Percentiles rank a stretch among this genome's conserved stretches.
phyloP scores from a whole-genome alignment of 345 rosid genomes.

The Fremontodendron californicum region DNA sequence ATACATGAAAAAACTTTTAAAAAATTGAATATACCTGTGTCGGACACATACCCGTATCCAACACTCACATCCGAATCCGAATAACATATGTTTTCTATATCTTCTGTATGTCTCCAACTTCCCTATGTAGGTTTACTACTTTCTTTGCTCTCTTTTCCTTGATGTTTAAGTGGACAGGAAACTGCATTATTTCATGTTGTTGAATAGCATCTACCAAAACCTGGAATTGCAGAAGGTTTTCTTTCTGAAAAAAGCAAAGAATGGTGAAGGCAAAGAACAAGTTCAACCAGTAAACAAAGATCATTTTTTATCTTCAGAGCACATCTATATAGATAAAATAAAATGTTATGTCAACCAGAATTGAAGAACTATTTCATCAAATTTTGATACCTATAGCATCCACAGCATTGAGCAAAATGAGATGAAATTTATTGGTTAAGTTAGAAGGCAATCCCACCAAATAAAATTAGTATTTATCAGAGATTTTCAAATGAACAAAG shows the following conservation, averaged over 20 bases:
- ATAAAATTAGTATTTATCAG: no score
- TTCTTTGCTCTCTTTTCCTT: background rate
- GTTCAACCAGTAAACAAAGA: background rate
- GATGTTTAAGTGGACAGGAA: background rate
- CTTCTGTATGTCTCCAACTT: background rate
- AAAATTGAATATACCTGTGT: no score
- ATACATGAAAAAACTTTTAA: no score
- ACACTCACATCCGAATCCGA: no score
- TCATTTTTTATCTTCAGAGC: background rate
- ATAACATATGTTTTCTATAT: no score
- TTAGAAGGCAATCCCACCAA: no score
- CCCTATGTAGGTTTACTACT: background rate
- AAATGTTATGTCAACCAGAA: background rate
- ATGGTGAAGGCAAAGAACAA: background rate
- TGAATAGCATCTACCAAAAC: background rate
- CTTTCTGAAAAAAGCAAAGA: background rate
- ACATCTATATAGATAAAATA: background rate
- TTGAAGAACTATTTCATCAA: background rate
- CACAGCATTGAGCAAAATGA: background rate
- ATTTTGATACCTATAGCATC: background rate
- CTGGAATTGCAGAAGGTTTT: background rate
- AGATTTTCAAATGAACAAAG: no score
- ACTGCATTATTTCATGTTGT: no score
- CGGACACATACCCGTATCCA: no score
- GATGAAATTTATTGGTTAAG: no score